Evolutionary conservation across 306 rosid genomes (phyloP), one percentile per base, ranked within the genome.

Genomic region (Cicer pinnatifidum): DNA sequence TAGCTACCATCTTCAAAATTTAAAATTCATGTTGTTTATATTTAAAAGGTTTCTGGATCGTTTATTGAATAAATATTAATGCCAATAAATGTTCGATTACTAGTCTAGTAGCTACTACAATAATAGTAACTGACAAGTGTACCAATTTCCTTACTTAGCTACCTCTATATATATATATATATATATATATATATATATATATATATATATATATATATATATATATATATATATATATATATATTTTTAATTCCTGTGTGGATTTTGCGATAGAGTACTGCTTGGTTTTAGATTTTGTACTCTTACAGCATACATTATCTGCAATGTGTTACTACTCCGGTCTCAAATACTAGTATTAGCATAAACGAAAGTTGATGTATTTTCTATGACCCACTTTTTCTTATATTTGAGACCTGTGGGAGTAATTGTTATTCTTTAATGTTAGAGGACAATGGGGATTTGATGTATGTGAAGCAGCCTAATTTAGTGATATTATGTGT

Each of bases 1-100:
- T 46, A 54, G 73, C 61, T 80, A 10, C 33, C 43, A 13, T 51
- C 39, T 75, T 75, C 71, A 19, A n/a, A 50, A 48, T 15, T 51
- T 64, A 59, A 38, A 37, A 56, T 60, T 39, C 56, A 73, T 0
- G 23, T 28, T 54, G n/a, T 81, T 19, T 28, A 4, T 67, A 63
- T 63, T 75, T 6, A 20, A 15, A 23, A 75, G 40, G 38, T 2
- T 53, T 75, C 9, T 65, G 52, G 10, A 15, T 64, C 11, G 33
- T 7, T 64, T 64, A 12, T n/a, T 40, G 46, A 51, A 20, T 20
- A 20, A 64, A 64, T 19, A 65, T 9, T 52, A 71, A 40, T 41
- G 56, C 11, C 9, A 72, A 57, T 56, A 20, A 56, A 56, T 57
- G 13, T 58, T 52, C 2, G 20, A 58, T 20, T 19, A 19, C 7